Percentiles rank a stretch among this genome's conserved stretches.
These are phyloP conservation scores for Puccinia coronata DNA, from an alignment of 1,284 basidiomycete genomes.

Conservation along the genomic window DNA sequence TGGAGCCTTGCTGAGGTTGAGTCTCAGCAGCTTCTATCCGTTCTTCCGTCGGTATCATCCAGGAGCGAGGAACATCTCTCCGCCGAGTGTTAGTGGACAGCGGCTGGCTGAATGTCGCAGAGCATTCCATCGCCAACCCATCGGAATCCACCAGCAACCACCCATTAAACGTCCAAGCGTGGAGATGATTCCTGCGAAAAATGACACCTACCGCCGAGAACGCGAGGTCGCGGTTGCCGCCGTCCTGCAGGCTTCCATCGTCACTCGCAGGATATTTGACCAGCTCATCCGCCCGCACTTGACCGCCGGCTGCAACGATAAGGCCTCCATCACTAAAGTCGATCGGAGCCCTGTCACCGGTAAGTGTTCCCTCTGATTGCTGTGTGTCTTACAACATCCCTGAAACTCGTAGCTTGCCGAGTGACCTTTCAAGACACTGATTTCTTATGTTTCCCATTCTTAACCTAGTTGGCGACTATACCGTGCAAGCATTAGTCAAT, in stretches of 20 bases:
- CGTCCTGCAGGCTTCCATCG: conserved; percentile 78
- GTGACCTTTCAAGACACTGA: background rate
- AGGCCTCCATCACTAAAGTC: conserved; percentile 83
- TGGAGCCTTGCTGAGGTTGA: background rate
- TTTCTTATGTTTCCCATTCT: background rate
- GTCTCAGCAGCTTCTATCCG: background rate
- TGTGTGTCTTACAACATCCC: background rate
- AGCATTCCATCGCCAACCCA: background rate
- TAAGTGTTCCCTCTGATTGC: conserved; percentile 60
- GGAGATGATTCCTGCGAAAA: background rate
- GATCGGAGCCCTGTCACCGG: conserved; percentile 97
- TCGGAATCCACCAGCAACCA: too few relatives aligned
- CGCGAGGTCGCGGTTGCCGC: conserved; percentile 80
- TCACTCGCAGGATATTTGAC: conserved; percentile 78
- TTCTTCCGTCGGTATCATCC: background rate
- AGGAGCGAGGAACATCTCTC: too few relatives aligned
- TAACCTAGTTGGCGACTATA: conserved; percentile 77
- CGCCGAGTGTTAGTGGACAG: too few relatives aligned
- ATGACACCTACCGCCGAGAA: conserved; percentile 58
- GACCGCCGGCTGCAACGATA: conserved; percentile 52
- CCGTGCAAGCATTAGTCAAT: conserved; percentile 85
- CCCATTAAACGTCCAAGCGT: background rate
- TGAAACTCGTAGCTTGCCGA: too few relatives aligned
- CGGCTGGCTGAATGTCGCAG: too few relatives aligned
- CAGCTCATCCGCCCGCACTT: conserved; percentile 67